phyloP scores from a whole-genome alignment of 2,329 filamentous ascomycete species.

The Pseudogymnoascus sp. region DNA sequence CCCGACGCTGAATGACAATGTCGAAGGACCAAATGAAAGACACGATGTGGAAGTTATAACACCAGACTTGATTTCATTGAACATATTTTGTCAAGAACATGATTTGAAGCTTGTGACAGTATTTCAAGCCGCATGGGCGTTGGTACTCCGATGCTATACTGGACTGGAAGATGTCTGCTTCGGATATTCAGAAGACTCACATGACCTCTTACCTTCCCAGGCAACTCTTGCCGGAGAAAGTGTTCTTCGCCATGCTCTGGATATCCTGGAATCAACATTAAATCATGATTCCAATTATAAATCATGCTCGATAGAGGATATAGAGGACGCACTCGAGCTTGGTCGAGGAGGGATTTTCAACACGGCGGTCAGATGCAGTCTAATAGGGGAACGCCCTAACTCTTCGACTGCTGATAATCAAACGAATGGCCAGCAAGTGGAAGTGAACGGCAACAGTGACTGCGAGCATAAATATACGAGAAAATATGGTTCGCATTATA shows the following conservation, averaged over 20 bases:
- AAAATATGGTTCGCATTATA: too few relatives aligned
- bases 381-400: too few relatives aligned
- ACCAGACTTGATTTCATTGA: not conserved
- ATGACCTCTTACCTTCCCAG: not conserved
- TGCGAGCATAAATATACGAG: too few relatives aligned
- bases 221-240: not conserved
- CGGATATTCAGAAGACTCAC: slow-evolving; percentile 33
- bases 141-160: slow-evolving; percentile 42
- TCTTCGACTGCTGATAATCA: too few relatives aligned
- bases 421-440: not conserved
- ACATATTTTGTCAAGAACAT: not conserved
- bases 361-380: too few relatives aligned
- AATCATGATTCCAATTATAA: not conserved
- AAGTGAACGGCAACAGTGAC: not conserved
- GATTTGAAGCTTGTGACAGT: slow-evolving; percentile 19
- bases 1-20: not conserved
- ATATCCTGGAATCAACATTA: not conserved
- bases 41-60: not conserved
- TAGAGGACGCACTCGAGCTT: slow-evolving; percentile 7
- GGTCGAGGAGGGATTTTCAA: not conserved
- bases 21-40: not conserved
- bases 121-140: slow-evolving; percentile 44
- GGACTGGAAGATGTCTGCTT: slow-evolving; percentile 41
- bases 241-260: not conserved
- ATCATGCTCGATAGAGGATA: slow-evolving; percentile 7